Conservation (phyloP, 306 rosid genomes). For the Clitoria ternatea region DNA sequence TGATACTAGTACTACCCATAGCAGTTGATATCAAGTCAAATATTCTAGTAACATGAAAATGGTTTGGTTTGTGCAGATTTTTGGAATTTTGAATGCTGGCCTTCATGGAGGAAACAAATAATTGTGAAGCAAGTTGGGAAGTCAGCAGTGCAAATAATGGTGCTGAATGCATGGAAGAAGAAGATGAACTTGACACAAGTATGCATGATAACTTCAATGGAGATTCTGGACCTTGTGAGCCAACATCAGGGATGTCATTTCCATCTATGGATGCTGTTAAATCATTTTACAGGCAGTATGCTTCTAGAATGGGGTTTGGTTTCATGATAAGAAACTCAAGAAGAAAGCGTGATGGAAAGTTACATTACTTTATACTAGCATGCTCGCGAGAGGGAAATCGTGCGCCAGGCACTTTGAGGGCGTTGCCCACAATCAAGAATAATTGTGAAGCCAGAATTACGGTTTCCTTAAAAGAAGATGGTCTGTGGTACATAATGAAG, state of each 20-base stretch:
- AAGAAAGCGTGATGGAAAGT: background rate
- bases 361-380: background rate
- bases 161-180: background rate
- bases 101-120: background rate
- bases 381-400: background rate
- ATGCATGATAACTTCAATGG: background rate
- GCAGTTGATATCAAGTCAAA: background rate
- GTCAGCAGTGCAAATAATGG: background rate
- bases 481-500: background rate
- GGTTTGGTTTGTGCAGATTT: background rate
- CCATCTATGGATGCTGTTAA: background rate
- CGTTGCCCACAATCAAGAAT: background rate
- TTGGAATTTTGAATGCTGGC: background rate
- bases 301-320: background rate
- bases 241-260: background rate
- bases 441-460: background rate
- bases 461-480: background rate
- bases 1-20: background rate
- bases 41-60: background rate
- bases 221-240: background rate
- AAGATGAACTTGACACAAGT: background rate
- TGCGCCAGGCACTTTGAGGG: background rate
- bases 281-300: background rate
- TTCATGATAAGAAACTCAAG: background rate
- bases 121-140: background rate